A percentile compares a stretch with the other conserved stretches of the same genome.
phyloP scores from a whole-genome alignment of 1,284 basidiomycete genomes.

The Coniferiporia sulphurascens region DNA sequence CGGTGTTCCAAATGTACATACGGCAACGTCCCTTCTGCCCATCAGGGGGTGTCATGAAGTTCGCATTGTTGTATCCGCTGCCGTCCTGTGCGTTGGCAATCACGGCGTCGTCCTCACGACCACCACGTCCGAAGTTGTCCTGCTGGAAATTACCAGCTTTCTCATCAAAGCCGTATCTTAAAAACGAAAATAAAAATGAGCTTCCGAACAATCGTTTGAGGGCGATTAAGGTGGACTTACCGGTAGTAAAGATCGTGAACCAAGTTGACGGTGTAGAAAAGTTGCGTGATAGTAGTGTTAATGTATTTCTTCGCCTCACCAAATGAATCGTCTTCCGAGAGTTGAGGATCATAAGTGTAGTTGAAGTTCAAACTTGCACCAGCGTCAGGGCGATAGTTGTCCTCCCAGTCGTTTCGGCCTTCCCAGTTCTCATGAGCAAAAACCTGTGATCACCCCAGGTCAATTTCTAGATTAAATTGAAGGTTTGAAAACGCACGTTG shows the following conservation, averaged over 20 bases:
- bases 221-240: not conserved
- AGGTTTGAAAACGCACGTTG: slow-evolving; percentile 48
- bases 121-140: slow-evolving; percentile 90
- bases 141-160: slow-evolving; percentile 95
- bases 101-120: slow-evolving; percentile 82
- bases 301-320: slow-evolving; percentile 76
- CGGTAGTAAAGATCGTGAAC: slow-evolving; percentile 70
- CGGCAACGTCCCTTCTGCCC: slow-evolving; percentile 83
- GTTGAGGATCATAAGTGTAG: slow-evolving; percentile 54
- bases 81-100: slow-evolving; percentile 95
- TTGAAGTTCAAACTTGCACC: slow-evolving; percentile 57
- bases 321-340: slow-evolving; percentile 47
- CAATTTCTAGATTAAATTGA: slow-evolving; percentile 17
- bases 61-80: slow-evolving; percentile 86
- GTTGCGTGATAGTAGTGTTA: slow-evolving; percentile 81
- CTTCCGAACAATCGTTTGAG: slow-evolving; percentile 31
- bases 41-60: slow-evolving; percentile 79
- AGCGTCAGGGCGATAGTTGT: slow-evolving; percentile 77
- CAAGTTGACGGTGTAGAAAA: slow-evolving; percentile 92
- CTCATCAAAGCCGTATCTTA: slow-evolving; percentile 84
- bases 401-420: slow-evolving; percentile 68
- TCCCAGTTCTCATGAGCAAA: slow-evolving; percentile 90
- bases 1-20: slow-evolving; percentile 96
- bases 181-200: not conserved
- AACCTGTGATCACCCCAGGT: slow-evolving; percentile 33